Evolutionary conservation across 768 basidiomycete species (phyloP), one percentile per base, ranked within the genome.

Genomic region (Pulveroboletus ravenelii): DNA sequence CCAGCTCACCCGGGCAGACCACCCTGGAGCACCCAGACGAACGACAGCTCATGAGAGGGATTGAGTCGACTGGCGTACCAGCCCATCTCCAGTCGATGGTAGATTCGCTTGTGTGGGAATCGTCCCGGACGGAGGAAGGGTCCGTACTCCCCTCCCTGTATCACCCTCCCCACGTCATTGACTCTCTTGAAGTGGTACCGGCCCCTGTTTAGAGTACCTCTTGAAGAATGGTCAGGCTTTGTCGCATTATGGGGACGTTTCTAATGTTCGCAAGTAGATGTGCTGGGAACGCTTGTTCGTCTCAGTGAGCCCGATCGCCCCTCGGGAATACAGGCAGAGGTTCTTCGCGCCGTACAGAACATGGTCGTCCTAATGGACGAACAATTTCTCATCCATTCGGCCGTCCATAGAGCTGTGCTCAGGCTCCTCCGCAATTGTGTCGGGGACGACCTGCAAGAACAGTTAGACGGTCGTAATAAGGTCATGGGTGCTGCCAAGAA

Each of bases 351-450:
- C 1, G 88, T 94, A 13, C 89, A 90, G 58, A 92, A 92, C 58
- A 89, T 96, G 79, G 86, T 97, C 12, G 82, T 93, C 8, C 78
- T 92, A 13, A 77, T 98, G 48, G 93, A 96, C 53, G 93, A 96
- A 62, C 88, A 89, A 57, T 96, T 97, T 61, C 81, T 97, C 17
- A 86, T 94, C 5, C 93, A 95, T 61, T 88, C 90, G 9, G 89
- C 84, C 1, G 87, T 94, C 0, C 93, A 97, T 67, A 85, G 81
- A 59, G 92, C 92, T 2, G 85, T 96, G 9, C 78, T 94, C 23
- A 75, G 91, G 36, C 74, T 97, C 8, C 77, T 97, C 12, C 78
- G 92, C 27, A 87, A 82, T 51, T 96, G 92, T 64, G 88, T 87
- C 4, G 93, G 92, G n/a, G 92, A 94, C 52, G 90, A 95, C 65